Evolutionary conservation across 1,284 basidiomycete genomes (phyloP).

Genomic region (Athelia psychrophila): DNA sequence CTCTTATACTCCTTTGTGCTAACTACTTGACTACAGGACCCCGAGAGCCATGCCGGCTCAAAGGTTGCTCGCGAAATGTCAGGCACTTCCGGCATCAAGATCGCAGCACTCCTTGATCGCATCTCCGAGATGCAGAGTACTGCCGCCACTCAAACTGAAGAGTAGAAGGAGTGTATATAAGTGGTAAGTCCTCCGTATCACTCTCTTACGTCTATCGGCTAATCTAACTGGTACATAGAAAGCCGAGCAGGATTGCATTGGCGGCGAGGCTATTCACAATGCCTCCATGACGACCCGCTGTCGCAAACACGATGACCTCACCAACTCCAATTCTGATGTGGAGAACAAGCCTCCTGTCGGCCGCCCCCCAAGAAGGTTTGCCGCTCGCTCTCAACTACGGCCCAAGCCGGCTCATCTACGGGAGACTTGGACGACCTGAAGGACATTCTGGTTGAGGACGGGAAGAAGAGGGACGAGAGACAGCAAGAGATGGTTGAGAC

Average conservation of each 20-base stretch:
- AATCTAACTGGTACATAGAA: neutral
- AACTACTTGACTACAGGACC: neutral
- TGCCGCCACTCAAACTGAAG: neutral
- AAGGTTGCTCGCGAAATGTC: neutral
- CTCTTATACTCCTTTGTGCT: neutral
- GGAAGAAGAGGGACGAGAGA: neutral
- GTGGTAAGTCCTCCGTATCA: neutral
- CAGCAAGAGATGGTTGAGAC: neutral
- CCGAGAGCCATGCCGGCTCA: neutral
- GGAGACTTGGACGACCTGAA: neutral
- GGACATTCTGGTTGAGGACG: neutral
- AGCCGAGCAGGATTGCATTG: neutral
- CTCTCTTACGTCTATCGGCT: neutral
- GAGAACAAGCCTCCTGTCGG: neutral
- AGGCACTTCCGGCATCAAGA: neutral
- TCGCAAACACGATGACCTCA: neutral
- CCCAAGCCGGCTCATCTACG: neutral
- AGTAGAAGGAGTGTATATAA: neutral
- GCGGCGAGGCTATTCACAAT: neutral
- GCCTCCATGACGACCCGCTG: neutral
- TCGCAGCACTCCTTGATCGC: neutral
- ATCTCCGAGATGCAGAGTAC: neutral
- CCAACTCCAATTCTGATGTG: neutral
- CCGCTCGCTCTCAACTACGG: neutral
- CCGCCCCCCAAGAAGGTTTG: neutral